These are phyloP conservation scores for Tolypocladium cylindrosporum DNA, from an alignment of 2,329 filamentous ascomycete species.

Conservation along the genomic window DNA sequence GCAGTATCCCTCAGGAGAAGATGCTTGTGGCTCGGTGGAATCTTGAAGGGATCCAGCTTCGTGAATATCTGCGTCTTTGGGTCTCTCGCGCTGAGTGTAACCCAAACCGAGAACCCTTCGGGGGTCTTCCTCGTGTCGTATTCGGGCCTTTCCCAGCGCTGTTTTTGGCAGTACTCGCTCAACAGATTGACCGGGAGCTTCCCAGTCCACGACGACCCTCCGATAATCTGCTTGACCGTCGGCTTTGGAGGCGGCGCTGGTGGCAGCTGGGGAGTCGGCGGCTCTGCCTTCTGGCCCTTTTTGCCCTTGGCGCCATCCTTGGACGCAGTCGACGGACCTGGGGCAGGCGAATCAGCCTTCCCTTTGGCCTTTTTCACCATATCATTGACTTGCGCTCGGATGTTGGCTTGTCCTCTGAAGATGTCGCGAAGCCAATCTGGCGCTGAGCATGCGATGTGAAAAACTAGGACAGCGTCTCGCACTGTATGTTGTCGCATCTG, in stretches of 20 bases:
- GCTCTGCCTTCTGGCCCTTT: slow-evolving; percentile 24
- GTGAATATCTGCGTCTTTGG: slow-evolving; percentile 72
- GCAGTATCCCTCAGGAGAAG: slow-evolving; percentile 68
- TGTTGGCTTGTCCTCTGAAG: neutral
- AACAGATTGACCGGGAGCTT: slow-evolving; percentile 91
- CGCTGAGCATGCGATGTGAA: neutral
- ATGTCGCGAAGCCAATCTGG: neutral
- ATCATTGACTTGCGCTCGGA: neutral
- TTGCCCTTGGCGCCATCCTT: slow-evolving; percentile 38
- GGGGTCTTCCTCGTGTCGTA: slow-evolving; percentile 71
- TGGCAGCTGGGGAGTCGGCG: slow-evolving; percentile 19
- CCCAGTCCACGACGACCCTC: slow-evolving; percentile 92
- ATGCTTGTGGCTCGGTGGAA: slow-evolving; percentile 67
- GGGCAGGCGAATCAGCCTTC: slow-evolving; percentile 30
- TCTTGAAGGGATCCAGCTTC: slow-evolving; percentile 69
- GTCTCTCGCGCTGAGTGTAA: slow-evolving; percentile 67
- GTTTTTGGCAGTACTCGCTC: slow-evolving; percentile 89
- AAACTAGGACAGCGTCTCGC: neutral
- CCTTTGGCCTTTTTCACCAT: slow-evolving; percentile 47
- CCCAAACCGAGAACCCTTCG: slow-evolving; percentile 69
- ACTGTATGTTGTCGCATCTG: neutral
- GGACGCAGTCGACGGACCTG: slow-evolving; percentile 31
- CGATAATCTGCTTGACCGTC: slow-evolving; percentile 72
- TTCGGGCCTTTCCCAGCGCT: slow-evolving; percentile 90
- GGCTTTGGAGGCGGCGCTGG: slow-evolving; percentile 43